phyloP scores from a whole-genome alignment of 2,329 filamentous ascomycete genomes.

The Phialemonium atrogriseum region DNA sequence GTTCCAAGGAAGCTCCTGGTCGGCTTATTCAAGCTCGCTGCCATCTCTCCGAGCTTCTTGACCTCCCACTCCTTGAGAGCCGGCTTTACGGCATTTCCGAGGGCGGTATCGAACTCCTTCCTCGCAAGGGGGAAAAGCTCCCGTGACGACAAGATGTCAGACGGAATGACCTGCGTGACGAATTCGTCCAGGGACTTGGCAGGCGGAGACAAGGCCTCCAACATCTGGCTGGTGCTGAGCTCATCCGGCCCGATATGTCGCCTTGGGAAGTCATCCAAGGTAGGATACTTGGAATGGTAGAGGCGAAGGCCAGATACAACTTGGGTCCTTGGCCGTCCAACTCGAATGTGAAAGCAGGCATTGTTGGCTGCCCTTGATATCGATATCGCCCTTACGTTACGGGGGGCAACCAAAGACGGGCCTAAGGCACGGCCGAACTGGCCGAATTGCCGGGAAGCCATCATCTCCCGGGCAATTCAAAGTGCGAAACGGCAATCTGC shows the following conservation, averaged over 20 bases:
- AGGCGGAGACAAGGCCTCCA: slow-evolving; percentile 68
- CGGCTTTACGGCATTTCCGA: slow-evolving; percentile 23
- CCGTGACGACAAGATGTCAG: slow-evolving; percentile 64
- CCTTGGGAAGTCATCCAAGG: slow-evolving; percentile 60
- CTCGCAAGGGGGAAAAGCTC: slow-evolving; percentile 48
- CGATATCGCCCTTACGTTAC: not conserved
- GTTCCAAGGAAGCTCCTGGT: slow-evolving; percentile 70
- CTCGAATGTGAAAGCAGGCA: not conserved
- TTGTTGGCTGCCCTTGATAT: slow-evolving; percentile 1
- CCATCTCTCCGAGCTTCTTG: slow-evolving; percentile 29
- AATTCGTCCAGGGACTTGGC: slow-evolving; percentile 71
- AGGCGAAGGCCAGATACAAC: slow-evolving; percentile 5
- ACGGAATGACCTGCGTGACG: slow-evolving; percentile 73
- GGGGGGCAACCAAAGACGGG: not conserved
- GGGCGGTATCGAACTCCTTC: slow-evolving; percentile 27
- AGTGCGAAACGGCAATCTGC: not conserved
- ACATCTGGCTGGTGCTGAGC: slow-evolving; percentile 65
- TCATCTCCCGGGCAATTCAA: not conserved
- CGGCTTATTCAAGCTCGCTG: slow-evolving; percentile 26
- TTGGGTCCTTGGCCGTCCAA: not conserved
- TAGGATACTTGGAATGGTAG: slow-evolving; percentile 13
- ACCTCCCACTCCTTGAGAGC: slow-evolving; percentile 53
- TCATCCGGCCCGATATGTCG: slow-evolving; percentile 82
- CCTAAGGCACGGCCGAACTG: not conserved
- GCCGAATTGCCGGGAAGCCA: slow-evolving; percentile 3